Base-by-base conservation (phyloP, 345 rosid genomes). In the Eucalyptus melliodora region DNA sequence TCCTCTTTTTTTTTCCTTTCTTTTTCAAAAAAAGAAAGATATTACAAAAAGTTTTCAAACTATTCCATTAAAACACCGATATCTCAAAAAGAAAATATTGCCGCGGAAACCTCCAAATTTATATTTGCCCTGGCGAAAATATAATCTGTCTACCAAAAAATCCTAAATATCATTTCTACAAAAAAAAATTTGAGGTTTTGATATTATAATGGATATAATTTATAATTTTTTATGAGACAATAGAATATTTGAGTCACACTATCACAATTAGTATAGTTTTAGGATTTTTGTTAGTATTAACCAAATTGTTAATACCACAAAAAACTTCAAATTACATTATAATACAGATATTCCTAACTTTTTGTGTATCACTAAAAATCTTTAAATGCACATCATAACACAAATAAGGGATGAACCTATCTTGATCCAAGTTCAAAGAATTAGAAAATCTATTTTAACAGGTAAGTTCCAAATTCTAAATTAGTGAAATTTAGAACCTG, bases 41-140 rank as follows among this genome's bases (percentile, higher is more conserved):
- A 40, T 37, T 26, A 21, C 15, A 77, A 10, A 15, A 65, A 2
- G 6, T 21, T 40, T 21, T 6, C 27, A 40, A 11, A 11, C 42
- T 10, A 11, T 37, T 37, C 47, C 40, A 5, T 11, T 19, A 9
- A 21, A 7, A 34, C 26, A 37, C 23, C 24, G 3, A 34, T 37
- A 72, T 11, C 42, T 17, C 23, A 34, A 69, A 34, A 24, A 23
- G 13, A 56, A 56, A 56, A 56, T 10, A 24, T 34, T 34, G 40
- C 16, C 1, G n/a, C 5, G 1, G 31, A 30, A 69, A 34, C 81
- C 42, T 31, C 44, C 44, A 69, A 34, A 69, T 69, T 69, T 69
- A 34, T 69, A 5, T 5, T 17, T 2, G 13, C 13, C 3, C 2
- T 5, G 4, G 12, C 0, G 2, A 31, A 31, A 69, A 69, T 9